Evolutionary conservation across 345 rosid species (phyloP).

Genomic region (Orychophragmus violaceus): DNA sequence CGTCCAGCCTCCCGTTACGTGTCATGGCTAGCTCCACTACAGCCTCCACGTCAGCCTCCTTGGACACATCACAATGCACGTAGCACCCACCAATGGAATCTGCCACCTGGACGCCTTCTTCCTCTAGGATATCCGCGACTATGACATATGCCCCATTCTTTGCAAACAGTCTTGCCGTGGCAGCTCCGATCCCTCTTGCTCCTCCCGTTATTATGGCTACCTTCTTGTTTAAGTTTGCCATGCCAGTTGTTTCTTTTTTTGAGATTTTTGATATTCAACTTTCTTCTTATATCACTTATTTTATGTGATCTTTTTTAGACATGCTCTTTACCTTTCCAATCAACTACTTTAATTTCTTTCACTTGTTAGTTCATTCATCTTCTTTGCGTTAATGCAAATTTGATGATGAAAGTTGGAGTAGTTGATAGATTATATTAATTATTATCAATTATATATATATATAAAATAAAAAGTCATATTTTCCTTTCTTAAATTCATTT

Average conservation of each 20-base stretch:
- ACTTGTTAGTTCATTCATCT: constrained; percentile 25
- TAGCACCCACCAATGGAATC: constrained; percentile 55
- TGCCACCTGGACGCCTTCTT: constrained; percentile 46
- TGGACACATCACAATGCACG: constrained; percentile 66
- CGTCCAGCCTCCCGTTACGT: constrained; percentile 48
- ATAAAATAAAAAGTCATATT: neutral
- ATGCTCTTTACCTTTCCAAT: constrained; percentile 14
- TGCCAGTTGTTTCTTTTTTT: neutral
- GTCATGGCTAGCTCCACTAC: constrained; percentile 48
- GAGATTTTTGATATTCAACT: neutral
- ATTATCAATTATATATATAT: neutral
- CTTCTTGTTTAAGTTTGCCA: constrained; percentile 30
- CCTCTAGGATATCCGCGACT: constrained; percentile 65
- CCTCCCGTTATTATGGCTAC: constrained; percentile 81
- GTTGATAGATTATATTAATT: too few species aligned
- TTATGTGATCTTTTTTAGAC: neutral
- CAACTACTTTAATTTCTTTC: constrained; percentile 19
- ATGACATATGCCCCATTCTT: constrained; percentile 64
- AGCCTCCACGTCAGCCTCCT: constrained; percentile 59
- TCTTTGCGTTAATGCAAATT: constrained; percentile 11
- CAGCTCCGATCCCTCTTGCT: constrained; percentile 87
- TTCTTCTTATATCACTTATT: constrained; percentile 1
- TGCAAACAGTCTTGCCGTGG: constrained; percentile 59
- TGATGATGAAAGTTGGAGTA: too few species aligned
- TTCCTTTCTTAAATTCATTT: too few species aligned